Evolutionary conservation across 805 yeast genomes (phyloP).

Genomic region (Starmera pachycereana): DNA sequence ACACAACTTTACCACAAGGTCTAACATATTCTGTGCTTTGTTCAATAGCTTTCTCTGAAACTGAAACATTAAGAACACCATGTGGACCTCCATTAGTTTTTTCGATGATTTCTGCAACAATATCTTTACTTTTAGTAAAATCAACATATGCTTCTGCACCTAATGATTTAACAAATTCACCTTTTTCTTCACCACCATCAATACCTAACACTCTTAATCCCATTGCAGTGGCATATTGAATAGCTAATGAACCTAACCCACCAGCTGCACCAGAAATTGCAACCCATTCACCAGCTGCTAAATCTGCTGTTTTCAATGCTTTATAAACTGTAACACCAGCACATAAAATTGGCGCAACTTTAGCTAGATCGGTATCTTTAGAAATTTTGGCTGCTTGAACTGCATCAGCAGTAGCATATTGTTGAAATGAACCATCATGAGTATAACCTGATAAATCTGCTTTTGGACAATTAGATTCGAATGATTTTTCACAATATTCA

Average conservation of each 20-base stretch:
- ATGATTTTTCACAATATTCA: constrained; percentile 44
- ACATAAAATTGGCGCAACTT: constrained; percentile 49
- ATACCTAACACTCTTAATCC: constrained; percentile 57
- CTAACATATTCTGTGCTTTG: constrained; percentile 38
- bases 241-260: constrained; percentile 62
- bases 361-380: constrained; percentile 37
- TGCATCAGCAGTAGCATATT: constrained; percentile 51
- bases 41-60: constrained; percentile 36
- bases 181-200: constrained; percentile 65
- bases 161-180: constrained; percentile 33
- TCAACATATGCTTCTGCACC: constrained; percentile 56
- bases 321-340: constrained; percentile 72
- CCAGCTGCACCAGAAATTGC: constrained; percentile 68
- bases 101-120: constrained; percentile 29
- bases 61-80: constrained; percentile 53
- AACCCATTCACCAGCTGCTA: constrained; percentile 56
- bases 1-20: constrained; percentile 45
- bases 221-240: constrained; percentile 65
- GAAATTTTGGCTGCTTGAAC: constrained; percentile 49
- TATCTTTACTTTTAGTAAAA: constrained; percentile 35
- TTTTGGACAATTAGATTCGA: constrained; percentile 51
- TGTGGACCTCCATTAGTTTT: constrained; percentile 54
- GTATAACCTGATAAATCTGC: constrained; percentile 64
- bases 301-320: constrained; percentile 45
- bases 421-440: constrained; percentile 68